Evolutionary conservation across 2,329 filamentous ascomycete species (phyloP).

Genomic region (Microascus cirrosus): DNA sequence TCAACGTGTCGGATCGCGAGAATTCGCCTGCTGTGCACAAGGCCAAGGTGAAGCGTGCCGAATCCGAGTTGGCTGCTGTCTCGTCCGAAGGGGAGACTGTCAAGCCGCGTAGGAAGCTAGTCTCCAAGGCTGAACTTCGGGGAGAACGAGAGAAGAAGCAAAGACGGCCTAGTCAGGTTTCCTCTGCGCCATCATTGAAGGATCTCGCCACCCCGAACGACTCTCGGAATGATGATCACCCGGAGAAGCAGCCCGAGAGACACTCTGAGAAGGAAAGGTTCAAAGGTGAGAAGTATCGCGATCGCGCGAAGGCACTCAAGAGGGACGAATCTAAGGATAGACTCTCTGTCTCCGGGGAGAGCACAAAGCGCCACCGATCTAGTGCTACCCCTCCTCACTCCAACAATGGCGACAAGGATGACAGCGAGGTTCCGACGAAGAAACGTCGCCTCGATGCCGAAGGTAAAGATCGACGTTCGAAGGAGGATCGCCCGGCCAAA

Average conservation of each 20-base stretch:
- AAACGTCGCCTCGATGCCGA: constrained; percentile 50
- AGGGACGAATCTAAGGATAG: constrained; percentile 49
- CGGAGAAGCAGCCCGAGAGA: constrained; percentile 24
- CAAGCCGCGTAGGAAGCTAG: constrained; percentile 51
- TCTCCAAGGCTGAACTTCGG: constrained; percentile 52
- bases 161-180: constrained; percentile 45
- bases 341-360: constrained; percentile 36
- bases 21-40: constrained; percentile 37
- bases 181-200: constrained; percentile 40
- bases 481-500: constrained; percentile 35
- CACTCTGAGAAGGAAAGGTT: background rate
- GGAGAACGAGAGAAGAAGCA: constrained; percentile 48
- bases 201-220: constrained; percentile 44
- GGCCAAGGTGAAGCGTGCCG: constrained; percentile 37
- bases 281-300: constrained; percentile 44
- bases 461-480: constrained; percentile 34
- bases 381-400: constrained; percentile 46
- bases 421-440: constrained; percentile 39
- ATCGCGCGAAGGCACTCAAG: constrained; percentile 49
- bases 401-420: constrained; percentile 42
- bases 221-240: constrained; percentile 28
- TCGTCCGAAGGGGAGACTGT: constrained; percentile 46
- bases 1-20: constrained; percentile 41
- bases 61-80: constrained; percentile 39
- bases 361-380: constrained; percentile 44